These are phyloP conservation scores for Trebouxia sp. DNA, from an alignment of 139 green algal species.

Conservation along the genomic window DNA sequence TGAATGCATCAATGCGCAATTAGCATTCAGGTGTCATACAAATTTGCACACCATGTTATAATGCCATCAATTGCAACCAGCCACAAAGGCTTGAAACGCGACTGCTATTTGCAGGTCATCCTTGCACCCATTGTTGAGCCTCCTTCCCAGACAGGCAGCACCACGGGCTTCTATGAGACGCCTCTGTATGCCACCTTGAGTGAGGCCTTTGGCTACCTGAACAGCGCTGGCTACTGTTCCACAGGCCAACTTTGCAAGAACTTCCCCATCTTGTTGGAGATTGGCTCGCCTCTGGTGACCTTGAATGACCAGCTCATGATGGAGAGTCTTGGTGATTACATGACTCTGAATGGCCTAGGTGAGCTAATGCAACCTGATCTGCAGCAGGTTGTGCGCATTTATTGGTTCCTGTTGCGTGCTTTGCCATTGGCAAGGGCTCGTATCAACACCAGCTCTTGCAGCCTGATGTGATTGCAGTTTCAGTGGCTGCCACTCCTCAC, in stretches of 20 bases:
- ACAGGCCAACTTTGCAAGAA: conserved; percentile 1
- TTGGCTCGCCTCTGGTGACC: conserved; percentile 37
- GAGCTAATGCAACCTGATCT: too few species aligned
- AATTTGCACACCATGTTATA: too few species aligned
- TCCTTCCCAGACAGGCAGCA: not conserved
- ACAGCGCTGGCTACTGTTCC: conserved; percentile 34
- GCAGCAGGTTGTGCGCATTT: too few species aligned
- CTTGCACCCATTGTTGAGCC: conserved; percentile 3
- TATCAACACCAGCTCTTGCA: too few species aligned
- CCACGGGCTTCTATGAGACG: not conserved
- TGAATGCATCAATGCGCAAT: not conserved
- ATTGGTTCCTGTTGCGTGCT: too few species aligned
- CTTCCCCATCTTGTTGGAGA: conserved; percentile 43
- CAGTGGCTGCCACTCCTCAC: too few species aligned
- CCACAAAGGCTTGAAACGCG: too few species aligned
- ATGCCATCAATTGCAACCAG: too few species aligned
- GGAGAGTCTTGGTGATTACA: conserved; percentile 34
- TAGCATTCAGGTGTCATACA: not conserved
- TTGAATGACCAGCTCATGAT: conserved; percentile 31
- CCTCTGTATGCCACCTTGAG: conserved; percentile 22
- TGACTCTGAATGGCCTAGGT: conserved; percentile 19
- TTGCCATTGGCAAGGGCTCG: too few species aligned
- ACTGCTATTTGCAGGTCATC: not conserved
- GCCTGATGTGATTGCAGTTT: too few species aligned
- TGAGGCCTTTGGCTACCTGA: conserved; percentile 46